These are phyloP conservation scores for Stylonectria norvegica DNA, from an alignment of 2,329 filamentous ascomycete genomes.

Conservation along the genomic window DNA sequence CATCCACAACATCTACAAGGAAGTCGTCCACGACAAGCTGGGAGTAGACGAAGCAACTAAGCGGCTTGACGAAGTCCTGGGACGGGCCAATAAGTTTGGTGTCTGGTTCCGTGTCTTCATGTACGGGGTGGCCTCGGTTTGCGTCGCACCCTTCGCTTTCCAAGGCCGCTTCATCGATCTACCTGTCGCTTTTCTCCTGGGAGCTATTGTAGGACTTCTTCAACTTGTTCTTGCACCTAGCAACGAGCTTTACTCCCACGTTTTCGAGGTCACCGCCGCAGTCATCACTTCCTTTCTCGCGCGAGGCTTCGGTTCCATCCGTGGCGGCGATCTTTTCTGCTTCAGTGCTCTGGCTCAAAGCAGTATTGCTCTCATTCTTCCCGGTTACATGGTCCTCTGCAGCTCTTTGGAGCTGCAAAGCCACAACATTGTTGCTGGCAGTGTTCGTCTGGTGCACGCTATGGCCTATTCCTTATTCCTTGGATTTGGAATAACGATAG, in stretches of 20 bases:
- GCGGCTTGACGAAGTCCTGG: slow-evolving; percentile 55
- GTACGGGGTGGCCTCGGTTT: slow-evolving; percentile 72
- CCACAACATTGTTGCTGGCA: slow-evolving; percentile 66
- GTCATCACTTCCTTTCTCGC: slow-evolving; percentile 66
- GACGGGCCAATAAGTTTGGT: slow-evolving; percentile 44
- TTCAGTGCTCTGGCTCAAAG: slow-evolving; percentile 70
- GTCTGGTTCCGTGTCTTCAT: slow-evolving; percentile 58
- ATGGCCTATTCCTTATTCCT: slow-evolving; percentile 73
- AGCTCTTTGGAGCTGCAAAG: slow-evolving; percentile 65
- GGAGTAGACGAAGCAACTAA: slow-evolving; percentile 66
- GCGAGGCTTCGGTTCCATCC: slow-evolving; percentile 66
- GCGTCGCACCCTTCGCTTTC: slow-evolving; percentile 78
- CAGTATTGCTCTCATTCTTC: slow-evolving; percentile 72
- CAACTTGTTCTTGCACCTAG: slow-evolving; percentile 72
- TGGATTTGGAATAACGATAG: slow-evolving; percentile 70
- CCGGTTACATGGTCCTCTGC: slow-evolving; percentile 50
- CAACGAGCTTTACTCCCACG: slow-evolving; percentile 64
- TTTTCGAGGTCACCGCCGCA: slow-evolving; percentile 53
- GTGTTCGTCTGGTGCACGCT: slow-evolving; percentile 71
- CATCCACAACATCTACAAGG: slow-evolving; percentile 74
- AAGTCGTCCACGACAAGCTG: slow-evolving; percentile 75
- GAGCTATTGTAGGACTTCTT: slow-evolving; percentile 68
- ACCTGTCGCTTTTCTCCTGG: slow-evolving; percentile 72
- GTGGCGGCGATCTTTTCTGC: slow-evolving; percentile 58
- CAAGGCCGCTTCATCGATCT: slow-evolving; percentile 73